These are phyloP conservation scores for Saccharomycopsis oosterbeekiorum DNA, from an alignment of 805 yeast genomes.

Conservation along the genomic window DNA sequence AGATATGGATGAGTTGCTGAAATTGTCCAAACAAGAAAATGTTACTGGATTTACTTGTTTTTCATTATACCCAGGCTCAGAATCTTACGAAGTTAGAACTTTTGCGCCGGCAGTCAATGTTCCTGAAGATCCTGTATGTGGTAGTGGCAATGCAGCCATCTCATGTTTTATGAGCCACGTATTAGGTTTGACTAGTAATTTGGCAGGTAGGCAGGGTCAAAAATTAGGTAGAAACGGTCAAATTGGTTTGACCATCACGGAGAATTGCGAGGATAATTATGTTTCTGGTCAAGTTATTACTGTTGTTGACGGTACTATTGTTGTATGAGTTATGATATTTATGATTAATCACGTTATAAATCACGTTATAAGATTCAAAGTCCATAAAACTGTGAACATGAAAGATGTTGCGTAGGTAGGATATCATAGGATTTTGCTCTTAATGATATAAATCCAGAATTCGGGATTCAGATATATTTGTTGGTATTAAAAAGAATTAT, in stretches of 20 bases:
- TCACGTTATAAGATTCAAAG: too few relatives aligned
- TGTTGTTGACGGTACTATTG: constrained; percentile 19
- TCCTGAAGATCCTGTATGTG: constrained; percentile 47
- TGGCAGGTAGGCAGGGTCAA: constrained; percentile 31
- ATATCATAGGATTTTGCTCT: too few relatives aligned
- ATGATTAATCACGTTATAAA: too few relatives aligned
- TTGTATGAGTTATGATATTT: too few relatives aligned
- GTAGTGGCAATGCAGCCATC: constrained; percentile 35
- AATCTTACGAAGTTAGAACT: constrained; percentile 33
- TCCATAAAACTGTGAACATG: too few relatives aligned
- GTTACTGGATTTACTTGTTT: constrained; percentile 32
- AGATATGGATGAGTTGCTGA: constrained; percentile 23
- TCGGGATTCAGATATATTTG: too few relatives aligned
- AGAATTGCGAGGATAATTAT: constrained; percentile 17
- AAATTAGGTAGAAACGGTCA: constrained; percentile 32
- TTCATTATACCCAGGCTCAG: constrained; percentile 22
- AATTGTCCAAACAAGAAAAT: constrained; percentile 19
- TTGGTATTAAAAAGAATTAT: too few relatives aligned
- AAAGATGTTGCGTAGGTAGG: too few relatives aligned
- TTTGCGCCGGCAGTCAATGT: constrained; percentile 31
- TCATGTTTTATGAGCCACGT: constrained; percentile 24
- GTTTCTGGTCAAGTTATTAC: constrained; percentile 36
- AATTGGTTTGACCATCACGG: constrained; percentile 23
- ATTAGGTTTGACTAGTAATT: constrained; percentile 19
- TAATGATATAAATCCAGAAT: too few relatives aligned